Percentiles rank a stretch among this genome's conserved stretches.
Conservation (phyloP, 805 yeast genomes). For the Metschnikowia chrysomelidarum region DNA sequence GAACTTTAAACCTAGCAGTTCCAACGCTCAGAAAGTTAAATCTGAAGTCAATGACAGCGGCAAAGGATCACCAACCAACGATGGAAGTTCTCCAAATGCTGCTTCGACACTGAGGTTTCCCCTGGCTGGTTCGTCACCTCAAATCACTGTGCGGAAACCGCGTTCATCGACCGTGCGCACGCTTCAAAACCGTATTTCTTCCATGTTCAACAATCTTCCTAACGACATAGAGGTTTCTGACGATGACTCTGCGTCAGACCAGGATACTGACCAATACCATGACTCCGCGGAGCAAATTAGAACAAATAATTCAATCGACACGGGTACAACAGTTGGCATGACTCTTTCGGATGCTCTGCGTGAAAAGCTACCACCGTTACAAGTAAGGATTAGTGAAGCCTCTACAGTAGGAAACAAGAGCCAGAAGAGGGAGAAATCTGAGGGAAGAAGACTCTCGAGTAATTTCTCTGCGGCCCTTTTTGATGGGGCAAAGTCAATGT, state of each 20-base stretch:
- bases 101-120: conserved; percentile 2
- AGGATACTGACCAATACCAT: conserved; percentile 31
- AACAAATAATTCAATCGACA: background rate
- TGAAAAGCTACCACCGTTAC: background rate
- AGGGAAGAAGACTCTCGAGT: conserved; percentile 28
- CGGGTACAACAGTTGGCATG: conserved; percentile 1
- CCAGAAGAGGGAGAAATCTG: conserved; percentile 1
- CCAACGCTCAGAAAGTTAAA: too few species aligned
- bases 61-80: conserved; percentile 30
- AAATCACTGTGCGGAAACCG: conserved; percentile 1
- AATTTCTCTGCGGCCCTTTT: conserved; percentile 33
- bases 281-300: background rate
- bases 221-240: conserved; percentile 47
- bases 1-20: too few species aligned
- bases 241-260: conserved; percentile 45
- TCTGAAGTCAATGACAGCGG: conserved; percentile 23
- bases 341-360: conserved; percentile 1
- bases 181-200: conserved; percentile 34
- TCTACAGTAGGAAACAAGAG: background rate
- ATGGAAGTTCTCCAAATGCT: background rate
- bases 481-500: conserved; percentile 39
- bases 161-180: conserved; percentile 15
- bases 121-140: conserved; percentile 2
- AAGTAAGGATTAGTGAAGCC: conserved; percentile 1
- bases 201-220: conserved; percentile 45